These are phyloP conservation scores for Pyrenochaeta sp. DNA, from an alignment of 2,329 filamentous ascomycete genomes.

Conservation along the genomic window DNA sequence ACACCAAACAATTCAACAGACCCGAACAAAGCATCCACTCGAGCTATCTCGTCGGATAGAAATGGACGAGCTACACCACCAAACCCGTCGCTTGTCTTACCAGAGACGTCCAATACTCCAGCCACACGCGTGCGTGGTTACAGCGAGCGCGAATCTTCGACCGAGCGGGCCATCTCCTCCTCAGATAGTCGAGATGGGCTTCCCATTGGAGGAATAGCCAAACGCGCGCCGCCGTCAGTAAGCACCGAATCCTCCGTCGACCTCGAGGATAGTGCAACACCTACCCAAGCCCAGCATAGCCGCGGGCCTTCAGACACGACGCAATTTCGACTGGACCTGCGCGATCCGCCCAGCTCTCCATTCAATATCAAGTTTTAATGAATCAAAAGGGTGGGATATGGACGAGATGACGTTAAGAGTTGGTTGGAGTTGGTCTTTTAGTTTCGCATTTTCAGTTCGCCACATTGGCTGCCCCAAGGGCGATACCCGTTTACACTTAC, in stretches of 20 bases:
- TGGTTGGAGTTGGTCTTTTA: conserved; percentile 30
- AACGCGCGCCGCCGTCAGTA: conserved; percentile 35
- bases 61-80: conserved; percentile 45
- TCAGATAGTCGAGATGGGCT: conserved; percentile 41
- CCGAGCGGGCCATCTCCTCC: conserved; percentile 40
- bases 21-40: conserved; percentile 34
- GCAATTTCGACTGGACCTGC: conserved; percentile 46
- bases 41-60: conserved; percentile 43
- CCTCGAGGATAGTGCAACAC: conserved; percentile 42
- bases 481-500: conserved; percentile 46
- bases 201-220: conserved; percentile 28
- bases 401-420: conserved; percentile 30
- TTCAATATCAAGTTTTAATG: conserved; percentile 50
- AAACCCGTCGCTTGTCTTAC: conserved; percentile 28
- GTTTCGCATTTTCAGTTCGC: conserved; percentile 39
- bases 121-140: conserved; percentile 26
- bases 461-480: conserved; percentile 39
- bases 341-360: conserved; percentile 47
- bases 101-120: conserved; percentile 34
- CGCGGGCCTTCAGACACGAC: conserved; percentile 41
- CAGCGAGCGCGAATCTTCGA: conserved; percentile 36
- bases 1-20: conserved; percentile 43
- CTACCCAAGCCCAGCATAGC: conserved; percentile 44
- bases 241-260: conserved; percentile 34
- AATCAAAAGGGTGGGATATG: conserved; percentile 18